Evolutionary conservation across 805 yeast genomes (phyloP).

Genomic region (Kluyveromyces siamensis): DNA sequence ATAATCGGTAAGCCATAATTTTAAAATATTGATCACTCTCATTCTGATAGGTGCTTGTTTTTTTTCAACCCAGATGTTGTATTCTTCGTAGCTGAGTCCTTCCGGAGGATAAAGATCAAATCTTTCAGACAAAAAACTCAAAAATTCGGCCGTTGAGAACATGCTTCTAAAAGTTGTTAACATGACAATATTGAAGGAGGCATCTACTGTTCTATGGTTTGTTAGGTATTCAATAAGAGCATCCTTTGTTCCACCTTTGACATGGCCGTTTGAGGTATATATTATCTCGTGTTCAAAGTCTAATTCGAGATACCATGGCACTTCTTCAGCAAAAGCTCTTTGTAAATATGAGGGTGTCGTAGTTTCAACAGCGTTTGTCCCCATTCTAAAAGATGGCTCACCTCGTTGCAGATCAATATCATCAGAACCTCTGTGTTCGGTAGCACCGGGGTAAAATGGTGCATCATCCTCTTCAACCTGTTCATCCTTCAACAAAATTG

Average conservation of each 20-base stretch:
- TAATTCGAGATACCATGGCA: slow-evolving; percentile 66
- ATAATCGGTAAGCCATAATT: slow-evolving; percentile 53
- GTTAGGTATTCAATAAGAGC: slow-evolving; percentile 77
- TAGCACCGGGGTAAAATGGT: background rate
- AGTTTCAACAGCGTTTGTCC: background rate
- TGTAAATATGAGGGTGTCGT: background rate
- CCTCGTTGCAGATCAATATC: slow-evolving; percentile 7
- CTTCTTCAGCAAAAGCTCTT: slow-evolving; percentile 25
- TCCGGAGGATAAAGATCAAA: slow-evolving; percentile 77
- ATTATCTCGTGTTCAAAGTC: slow-evolving; percentile 52
- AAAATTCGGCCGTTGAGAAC: slow-evolving; percentile 54
- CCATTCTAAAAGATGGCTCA: slow-evolving; percentile 8
- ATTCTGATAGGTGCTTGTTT: slow-evolving; percentile 60
- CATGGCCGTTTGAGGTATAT: slow-evolving; percentile 58
- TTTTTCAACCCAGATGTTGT: slow-evolving; percentile 62
- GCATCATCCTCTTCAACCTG: slow-evolving; percentile 26
- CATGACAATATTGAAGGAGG: slow-evolving; percentile 58
- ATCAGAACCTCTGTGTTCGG: background rate
- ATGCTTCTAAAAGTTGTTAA: slow-evolving; percentile 70
- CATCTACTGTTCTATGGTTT: slow-evolving; percentile 55
- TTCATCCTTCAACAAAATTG: slow-evolving; percentile 45
- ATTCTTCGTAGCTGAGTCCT: slow-evolving; percentile 76
- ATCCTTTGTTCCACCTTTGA: slow-evolving; percentile 76
- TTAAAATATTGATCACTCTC: slow-evolving; percentile 59
- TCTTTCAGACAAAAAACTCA: slow-evolving; percentile 50